Evolutionary conservation across 805 yeast genomes (phyloP), one percentile per base, ranked within the genome.

Genomic region (Starmerella bombicola): DNA sequence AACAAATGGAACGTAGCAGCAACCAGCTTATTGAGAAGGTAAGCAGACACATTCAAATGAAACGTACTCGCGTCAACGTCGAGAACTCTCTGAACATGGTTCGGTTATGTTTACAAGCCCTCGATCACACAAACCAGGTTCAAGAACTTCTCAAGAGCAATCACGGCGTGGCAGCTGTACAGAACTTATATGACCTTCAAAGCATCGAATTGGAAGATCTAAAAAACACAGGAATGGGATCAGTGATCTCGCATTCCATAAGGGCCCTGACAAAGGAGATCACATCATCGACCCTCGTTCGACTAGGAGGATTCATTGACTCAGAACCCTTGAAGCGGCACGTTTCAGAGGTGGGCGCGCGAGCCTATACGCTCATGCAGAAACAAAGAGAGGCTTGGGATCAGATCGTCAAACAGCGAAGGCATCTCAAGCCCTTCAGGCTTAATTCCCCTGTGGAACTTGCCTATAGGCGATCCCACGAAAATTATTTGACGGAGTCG

Each of bases 401-500:
- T 26, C 47, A 57, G 2, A 63, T 64, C 48, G 74, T 70, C 44
- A 53, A 62, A 5, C 55, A 62, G 7, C 69, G 70, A 43, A 62
- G 61, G 4, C 64, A 65, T 24, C 66, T 77, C 37, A 58, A 65
- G 3, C 62, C 70, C 6, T 82, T 73, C 57, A 76, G 80, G 52
- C 71, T 88, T 49, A 86, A 86, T 57, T 81, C 95, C 0, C 81
- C 94, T 0, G 81, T 86, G 4, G 97, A 88, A 58, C 59, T 73
- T 6, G 74, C 93, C 5, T 65, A 84, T 55, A 68, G 96, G 52
- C 75, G 73, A 33, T 68, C 77, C 0, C 62, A 64, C 38, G 56
- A 58, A 42, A 66, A 63, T 48, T 69, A 42, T 3, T 60, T 78
- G 36, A 63, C 67, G 6, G 71, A 69, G 37, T 63, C 64, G 4